Evolutionary conservation across 768 basidiomycete species (phyloP), one percentile per base, ranked within the genome.

Genomic region (Auricularia heimuer): DNA sequence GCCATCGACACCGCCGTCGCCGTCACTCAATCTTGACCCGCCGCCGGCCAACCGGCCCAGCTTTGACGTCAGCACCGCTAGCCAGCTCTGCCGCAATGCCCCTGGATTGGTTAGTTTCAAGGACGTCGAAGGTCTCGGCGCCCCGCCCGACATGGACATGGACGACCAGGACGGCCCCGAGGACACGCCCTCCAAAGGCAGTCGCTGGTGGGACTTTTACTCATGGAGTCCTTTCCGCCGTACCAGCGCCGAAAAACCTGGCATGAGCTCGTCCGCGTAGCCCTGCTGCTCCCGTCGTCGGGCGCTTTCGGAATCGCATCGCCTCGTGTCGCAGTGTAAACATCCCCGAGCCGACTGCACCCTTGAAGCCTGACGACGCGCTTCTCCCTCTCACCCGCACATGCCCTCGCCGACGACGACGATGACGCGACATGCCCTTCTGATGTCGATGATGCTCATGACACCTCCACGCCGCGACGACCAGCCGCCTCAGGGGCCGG

Each of bases 21-120:
- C 39, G 12, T 42, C 39, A 14, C 39, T 42, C 39, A 14, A 42
- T 7, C 0, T 42, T 8, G 39, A 42, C 39, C 39, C 39, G 44
- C 51, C 29, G 54, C 12, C 62, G 14, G 63, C 70, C 24, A 61
- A 73, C 4, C 61, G 47, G n/a, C 76, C 81, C 18, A 68, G 76
- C 3, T 89, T 89, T 77, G 85, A 89, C 69, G 85, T 83, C 11
- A 81, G 83, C 45, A 80, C 79, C 24, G 87, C 88, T 6, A 80
- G 80, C n/a, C 82, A 79, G 37, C 80, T 81, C 64, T 82, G 86
- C 67, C 79, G 77, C 33, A 74, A 79, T 42, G 80, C 84, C 36
- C 78, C 83, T 14, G 87, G 87, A 1, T 88, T 88, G 68, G 84
- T 89, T 42, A 83, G 81, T 18, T 89, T 89, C 64, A 79, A 84